Percentiles rank a stretch among this genome's conserved stretches.
Evolutionary conservation across 305 asterid species (phyloP).

Genomic region (Rubia tinctorum): DNA sequence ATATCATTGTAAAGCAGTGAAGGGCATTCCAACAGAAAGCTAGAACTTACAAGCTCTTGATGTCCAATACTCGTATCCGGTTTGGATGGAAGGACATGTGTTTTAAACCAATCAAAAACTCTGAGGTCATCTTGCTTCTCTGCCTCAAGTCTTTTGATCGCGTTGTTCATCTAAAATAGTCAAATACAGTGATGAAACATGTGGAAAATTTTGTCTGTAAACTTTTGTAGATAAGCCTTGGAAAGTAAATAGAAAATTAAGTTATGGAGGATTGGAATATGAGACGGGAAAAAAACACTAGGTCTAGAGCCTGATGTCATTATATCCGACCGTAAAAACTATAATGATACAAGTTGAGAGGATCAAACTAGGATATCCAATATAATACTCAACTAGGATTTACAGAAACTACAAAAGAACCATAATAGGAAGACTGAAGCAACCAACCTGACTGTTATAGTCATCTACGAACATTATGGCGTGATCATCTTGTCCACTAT

Average conservation of each 20-base stretch:
- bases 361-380: neutral
- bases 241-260: neutral
- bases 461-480: constrained; percentile 84
- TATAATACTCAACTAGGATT: neutral
- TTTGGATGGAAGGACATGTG: constrained; percentile 69
- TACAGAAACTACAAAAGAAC: constrained; percentile 5
- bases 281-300: neutral
- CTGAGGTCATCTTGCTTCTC: constrained; percentile 46
- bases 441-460: constrained; percentile 75
- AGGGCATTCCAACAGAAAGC: constrained; percentile 17
- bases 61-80: constrained; percentile 77
- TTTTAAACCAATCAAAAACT: constrained; percentile 79
- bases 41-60: constrained; percentile 72
- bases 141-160: constrained; percentile 57
- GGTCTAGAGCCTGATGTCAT: neutral
- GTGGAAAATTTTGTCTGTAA: constrained; percentile 4
- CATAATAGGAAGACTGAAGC: constrained; percentile 3
- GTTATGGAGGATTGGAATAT: neutral
- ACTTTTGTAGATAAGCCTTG: constrained; percentile 3
- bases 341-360: neutral
- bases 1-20: neutral
- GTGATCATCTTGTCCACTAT: constrained; percentile 93
- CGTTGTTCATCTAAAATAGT: constrained; percentile 57
- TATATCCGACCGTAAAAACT: constrained; percentile 6
- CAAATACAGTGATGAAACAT: constrained; percentile 12